Conservation (phyloP, 441 rosid species). For the Erodium chrysanthum region DNA sequence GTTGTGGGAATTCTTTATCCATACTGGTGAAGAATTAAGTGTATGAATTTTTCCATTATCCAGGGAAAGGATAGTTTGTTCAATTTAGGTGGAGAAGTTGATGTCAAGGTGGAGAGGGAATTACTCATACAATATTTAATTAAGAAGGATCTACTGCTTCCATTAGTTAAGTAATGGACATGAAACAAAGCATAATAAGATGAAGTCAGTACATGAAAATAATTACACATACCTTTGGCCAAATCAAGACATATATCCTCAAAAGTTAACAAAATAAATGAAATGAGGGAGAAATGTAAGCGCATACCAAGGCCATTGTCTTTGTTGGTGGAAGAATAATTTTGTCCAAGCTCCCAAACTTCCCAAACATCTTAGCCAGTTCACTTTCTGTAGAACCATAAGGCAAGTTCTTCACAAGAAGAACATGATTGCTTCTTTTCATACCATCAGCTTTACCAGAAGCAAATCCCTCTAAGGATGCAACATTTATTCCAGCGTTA, state of each 20-base stretch:
- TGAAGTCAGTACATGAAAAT: constrained; percentile 1
- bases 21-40: background rate
- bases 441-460: constrained; percentile 43
- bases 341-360: constrained; percentile 72
- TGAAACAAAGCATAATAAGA: background rate
- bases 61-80: background rate
- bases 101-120: background rate
- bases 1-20: background rate
- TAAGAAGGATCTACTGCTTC: background rate
- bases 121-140: background rate
- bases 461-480: constrained; percentile 60
- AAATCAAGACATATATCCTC: background rate
- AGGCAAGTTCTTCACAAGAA: constrained; percentile 81
- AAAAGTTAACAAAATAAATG: background rate
- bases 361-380: constrained; percentile 72
- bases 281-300: background rate
- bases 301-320: constrained; percentile 73
- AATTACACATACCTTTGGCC: background rate
- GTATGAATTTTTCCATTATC: background rate
- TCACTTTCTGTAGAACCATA: constrained; percentile 76
- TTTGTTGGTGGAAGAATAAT: constrained; percentile 76
- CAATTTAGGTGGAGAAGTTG: background rate
- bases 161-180: background rate
- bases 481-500: constrained; percentile 70
- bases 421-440: constrained; percentile 70